These are phyloP conservation scores for Alternaria metachromatica DNA, from an alignment of 2,329 filamentous ascomycete species.

Conservation along the genomic window DNA sequence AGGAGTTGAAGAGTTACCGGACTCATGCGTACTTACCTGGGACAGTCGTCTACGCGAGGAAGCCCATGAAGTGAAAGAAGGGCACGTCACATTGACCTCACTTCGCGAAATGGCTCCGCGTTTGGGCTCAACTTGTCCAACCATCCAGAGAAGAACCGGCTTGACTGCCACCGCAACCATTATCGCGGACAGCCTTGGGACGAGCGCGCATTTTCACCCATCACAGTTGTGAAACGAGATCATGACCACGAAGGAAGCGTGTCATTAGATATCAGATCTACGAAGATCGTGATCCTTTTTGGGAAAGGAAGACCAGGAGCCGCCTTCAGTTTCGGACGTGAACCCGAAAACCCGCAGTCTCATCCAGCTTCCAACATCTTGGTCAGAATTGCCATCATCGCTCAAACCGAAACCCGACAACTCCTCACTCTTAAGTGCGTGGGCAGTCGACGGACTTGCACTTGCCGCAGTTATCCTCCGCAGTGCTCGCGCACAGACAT, in stretches of 20 bases:
- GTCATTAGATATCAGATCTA: neutral
- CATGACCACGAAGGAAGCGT: neutral
- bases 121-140: neutral
- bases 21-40: constrained; percentile 47
- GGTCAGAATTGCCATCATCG: neutral
- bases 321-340: neutral
- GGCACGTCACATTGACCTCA: neutral
- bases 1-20: constrained; percentile 40
- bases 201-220: neutral
- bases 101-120: neutral
- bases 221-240: neutral
- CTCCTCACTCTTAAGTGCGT: neutral
- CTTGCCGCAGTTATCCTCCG: neutral
- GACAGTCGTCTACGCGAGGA: constrained; percentile 47
- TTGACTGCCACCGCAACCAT: neutral
- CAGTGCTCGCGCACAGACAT: neutral
- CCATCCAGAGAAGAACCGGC: neutral
- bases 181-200: fast-evolving
- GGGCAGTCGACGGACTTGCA: neutral
- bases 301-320: neutral
- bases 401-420: neutral
- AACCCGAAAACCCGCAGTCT: neutral
- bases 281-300: neutral
- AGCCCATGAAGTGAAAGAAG: constrained; percentile 28
- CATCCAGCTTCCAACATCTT: neutral